Conservation (phyloP, 352 stramenopile genomes). For the Phytopythium vexans region DNA sequence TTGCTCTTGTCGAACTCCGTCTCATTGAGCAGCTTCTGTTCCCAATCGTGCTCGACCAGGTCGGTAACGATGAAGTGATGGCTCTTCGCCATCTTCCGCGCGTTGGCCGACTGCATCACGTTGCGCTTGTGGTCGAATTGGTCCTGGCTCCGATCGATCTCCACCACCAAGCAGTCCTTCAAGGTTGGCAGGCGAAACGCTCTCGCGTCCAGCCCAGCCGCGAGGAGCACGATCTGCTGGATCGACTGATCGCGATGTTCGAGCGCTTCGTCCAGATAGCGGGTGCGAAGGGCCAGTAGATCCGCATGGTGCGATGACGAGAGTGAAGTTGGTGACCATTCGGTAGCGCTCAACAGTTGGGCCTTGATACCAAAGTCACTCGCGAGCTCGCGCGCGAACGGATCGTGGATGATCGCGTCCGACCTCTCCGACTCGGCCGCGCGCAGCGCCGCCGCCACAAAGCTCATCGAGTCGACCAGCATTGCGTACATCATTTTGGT, state of each 20-base stretch:
- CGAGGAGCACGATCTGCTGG: slow-evolving; percentile 53
- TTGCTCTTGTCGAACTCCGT: slow-evolving; percentile 37
- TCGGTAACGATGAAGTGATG: slow-evolving; percentile 44
- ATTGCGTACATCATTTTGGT: neutral
- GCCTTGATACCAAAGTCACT: slow-evolving; percentile 17
- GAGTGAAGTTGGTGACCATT: slow-evolving; percentile 11
- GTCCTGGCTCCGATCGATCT: slow-evolving; percentile 40
- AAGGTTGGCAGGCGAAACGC: slow-evolving; percentile 45
- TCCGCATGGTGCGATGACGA: slow-evolving; percentile 12
- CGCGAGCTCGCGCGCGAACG: slow-evolving; percentile 27
- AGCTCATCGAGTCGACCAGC: slow-evolving; percentile 18
- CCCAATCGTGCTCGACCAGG: slow-evolving; percentile 48
- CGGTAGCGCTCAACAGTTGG: slow-evolving; percentile 9
- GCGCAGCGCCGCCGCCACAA: slow-evolving; percentile 31
- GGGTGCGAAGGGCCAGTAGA: slow-evolving; percentile 34
- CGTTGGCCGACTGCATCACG: slow-evolving; percentile 24
- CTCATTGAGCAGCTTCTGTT: slow-evolving; percentile 25
- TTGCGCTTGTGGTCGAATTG: slow-evolving; percentile 43
- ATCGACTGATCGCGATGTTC: slow-evolving; percentile 26
- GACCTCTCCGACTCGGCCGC: slow-evolving; percentile 22
- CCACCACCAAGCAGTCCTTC: slow-evolving; percentile 34
- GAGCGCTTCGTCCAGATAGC: slow-evolving; percentile 55
- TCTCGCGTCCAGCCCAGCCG: slow-evolving; percentile 42
- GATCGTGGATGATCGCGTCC: slow-evolving; percentile 33
- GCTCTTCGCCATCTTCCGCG: slow-evolving; percentile 26